phyloP scores from a whole-genome alignment of 805 yeast species.

The Kazachstania bromeliacearum region DNA sequence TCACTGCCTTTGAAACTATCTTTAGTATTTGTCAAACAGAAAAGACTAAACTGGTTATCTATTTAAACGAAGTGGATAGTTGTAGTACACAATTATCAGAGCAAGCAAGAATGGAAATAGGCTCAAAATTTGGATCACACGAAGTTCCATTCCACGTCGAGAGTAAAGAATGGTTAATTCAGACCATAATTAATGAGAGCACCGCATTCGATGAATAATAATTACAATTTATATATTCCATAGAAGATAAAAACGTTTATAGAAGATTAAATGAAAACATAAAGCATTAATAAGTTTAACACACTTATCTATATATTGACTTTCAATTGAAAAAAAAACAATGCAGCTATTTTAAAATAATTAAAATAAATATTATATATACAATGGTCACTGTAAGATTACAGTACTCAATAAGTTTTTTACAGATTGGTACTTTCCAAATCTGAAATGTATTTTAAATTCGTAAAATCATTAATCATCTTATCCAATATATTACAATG shows the following conservation, averaged over 20 bases:
- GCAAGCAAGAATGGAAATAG: slow-evolving; percentile 5
- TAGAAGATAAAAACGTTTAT: too few relatives aligned
- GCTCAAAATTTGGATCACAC: not conserved
- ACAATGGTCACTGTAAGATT: too few relatives aligned
- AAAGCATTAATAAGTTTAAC: too few relatives aligned
- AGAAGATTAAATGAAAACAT: too few relatives aligned
- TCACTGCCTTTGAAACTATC: not conserved
- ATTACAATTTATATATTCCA: not conserved
- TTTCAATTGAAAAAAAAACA: too few relatives aligned
- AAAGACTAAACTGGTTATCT: slow-evolving; percentile 10
- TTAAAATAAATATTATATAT: too few relatives aligned
- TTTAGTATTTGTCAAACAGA: not conserved
- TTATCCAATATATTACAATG: slow-evolving; percentile 24
- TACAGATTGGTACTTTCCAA: too few relatives aligned
- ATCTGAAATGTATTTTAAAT: slow-evolving; percentile 15
- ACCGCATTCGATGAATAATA: slow-evolving; percentile 6
- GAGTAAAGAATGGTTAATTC: slow-evolving; percentile 29
- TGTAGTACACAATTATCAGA: slow-evolving; percentile 7
- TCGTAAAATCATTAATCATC: slow-evolving; percentile 18
- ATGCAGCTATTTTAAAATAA: too few relatives aligned
- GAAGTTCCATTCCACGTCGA: slow-evolving; percentile 13
- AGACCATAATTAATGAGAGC: slow-evolving; percentile 23
- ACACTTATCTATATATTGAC: too few relatives aligned
- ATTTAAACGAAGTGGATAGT: slow-evolving; percentile 12
- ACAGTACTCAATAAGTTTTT: too few relatives aligned